Evolutionary conservation across 2,329 filamentous ascomycete species (phyloP).

Genomic region (Aspergillus ruber): DNA sequence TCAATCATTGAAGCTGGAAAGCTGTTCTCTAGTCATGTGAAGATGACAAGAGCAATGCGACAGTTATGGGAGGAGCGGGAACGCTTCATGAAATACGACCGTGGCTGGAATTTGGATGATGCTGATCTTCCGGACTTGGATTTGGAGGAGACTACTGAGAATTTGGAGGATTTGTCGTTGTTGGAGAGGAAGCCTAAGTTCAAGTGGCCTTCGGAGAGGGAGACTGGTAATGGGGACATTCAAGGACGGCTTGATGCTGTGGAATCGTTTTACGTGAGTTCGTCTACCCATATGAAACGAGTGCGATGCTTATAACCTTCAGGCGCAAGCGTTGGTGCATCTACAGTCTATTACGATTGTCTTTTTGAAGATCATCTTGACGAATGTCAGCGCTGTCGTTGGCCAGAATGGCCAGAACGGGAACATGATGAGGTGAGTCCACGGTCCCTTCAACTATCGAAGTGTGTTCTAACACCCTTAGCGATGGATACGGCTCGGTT

Average conservation of each 20-base stretch:
- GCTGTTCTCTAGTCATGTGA: conserved; percentile 80
- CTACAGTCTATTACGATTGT: conserved; percentile 92
- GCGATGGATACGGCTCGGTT: conserved; percentile 19
- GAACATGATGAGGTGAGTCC: conserved; percentile 41
- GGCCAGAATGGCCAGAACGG: conserved; percentile 48
- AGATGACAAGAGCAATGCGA: conserved; percentile 83
- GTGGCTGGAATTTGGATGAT: conserved; percentile 67
- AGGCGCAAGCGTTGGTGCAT: conserved; percentile 73
- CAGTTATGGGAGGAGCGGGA: conserved; percentile 95
- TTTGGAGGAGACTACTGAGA: conserved; percentile 35
- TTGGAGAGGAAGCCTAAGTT: conserved; percentile 11
- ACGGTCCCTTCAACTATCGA: neutral
- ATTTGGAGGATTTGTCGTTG: conserved; percentile 15
- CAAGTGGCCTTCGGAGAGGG: conserved; percentile 14
- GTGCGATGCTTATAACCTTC: conserved; percentile 2
- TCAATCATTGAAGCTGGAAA: conserved; percentile 94
- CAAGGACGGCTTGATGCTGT: conserved; percentile 61
- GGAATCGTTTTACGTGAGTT: conserved; percentile 76
- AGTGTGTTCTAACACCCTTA: conserved; percentile 1
- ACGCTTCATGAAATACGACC: conserved; percentile 81
- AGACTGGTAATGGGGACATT: conserved; percentile 34
- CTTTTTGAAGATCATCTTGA: conserved; percentile 77
- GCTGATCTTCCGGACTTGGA: conserved; percentile 27
- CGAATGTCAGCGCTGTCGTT: conserved; percentile 81
- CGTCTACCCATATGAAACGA: neutral